Percentiles rank a stretch among this genome's conserved stretches.
Conservation (phyloP, 148 eudicot genomes). For the Silene conica region DNA sequence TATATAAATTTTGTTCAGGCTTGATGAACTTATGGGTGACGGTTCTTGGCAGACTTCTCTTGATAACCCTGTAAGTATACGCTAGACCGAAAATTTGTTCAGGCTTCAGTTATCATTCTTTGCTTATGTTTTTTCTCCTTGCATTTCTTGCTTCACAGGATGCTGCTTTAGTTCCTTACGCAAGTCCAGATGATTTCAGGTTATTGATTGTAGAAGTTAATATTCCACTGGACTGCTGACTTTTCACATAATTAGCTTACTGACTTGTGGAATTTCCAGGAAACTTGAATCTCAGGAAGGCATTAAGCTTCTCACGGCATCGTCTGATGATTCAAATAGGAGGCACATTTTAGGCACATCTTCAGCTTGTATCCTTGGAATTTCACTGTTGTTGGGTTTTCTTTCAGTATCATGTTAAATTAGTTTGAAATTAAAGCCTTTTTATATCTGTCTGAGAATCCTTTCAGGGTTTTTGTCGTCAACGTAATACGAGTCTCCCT, state of each 20-base stretch:
- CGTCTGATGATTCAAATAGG: constrained; percentile 74
- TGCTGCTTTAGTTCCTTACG: constrained; percentile 30
- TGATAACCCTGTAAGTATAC: constrained; percentile 48
- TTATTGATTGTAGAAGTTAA: constrained; percentile 20
- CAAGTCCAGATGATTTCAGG: constrained; percentile 42
- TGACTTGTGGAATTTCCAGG: constrained; percentile 39
- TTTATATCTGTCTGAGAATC: background rate
- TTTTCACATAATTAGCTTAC: constrained; percentile 12
- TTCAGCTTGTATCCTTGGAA: constrained; percentile 70
- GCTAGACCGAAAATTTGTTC: background rate
- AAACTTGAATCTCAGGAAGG: constrained; percentile 54
- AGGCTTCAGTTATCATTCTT: too few relatives aligned
- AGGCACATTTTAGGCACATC: constrained; percentile 55
- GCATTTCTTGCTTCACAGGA: constrained; percentile 40
- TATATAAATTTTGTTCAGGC: constrained; percentile 42
- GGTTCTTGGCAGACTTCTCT: constrained; percentile 54
- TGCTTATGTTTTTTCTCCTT: constrained; percentile 9
- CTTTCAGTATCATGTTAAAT: background rate
- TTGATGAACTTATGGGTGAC: constrained; percentile 65
- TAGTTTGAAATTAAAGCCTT: background rate
- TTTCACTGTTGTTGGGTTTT: background rate
- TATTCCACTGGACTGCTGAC: background rate
- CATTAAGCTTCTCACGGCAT: constrained; percentile 62
- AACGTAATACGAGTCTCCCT: background rate
- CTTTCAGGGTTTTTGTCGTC: background rate